Conservation (phyloP, 2,329 filamentous ascomycete genomes). For the Pestalotiopsis sp. region DNA sequence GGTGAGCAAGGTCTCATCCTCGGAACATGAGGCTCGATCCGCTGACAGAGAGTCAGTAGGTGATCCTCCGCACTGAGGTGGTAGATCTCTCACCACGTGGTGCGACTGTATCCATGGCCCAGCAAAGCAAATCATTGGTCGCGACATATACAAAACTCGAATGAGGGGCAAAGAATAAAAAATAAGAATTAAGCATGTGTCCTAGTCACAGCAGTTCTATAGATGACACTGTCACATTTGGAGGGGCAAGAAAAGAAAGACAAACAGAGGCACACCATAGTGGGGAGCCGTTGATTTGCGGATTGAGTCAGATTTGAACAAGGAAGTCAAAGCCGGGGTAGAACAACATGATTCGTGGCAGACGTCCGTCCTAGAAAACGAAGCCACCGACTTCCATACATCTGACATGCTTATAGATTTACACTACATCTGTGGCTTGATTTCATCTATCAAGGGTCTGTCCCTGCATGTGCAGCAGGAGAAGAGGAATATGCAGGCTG, state of each 20-base stretch:
- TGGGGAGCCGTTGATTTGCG: neutral
- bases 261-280: neutral
- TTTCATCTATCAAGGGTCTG: neutral
- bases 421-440: no score
- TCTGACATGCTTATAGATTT: no score
- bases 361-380: no score
- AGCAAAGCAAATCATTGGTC: neutral
- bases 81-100: neutral
- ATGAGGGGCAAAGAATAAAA: neutral
- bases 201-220: neutral
- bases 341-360: no score
- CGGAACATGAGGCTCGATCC: neutral
- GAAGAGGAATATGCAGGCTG: neutral
- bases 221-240: neutral
- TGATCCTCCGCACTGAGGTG: neutral
- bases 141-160: neutral
- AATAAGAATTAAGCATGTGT: neutral
- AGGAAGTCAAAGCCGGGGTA: no score
- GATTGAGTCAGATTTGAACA: neutral
- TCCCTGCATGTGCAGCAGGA: neutral
- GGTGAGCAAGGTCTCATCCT: neutral
- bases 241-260: neutral
- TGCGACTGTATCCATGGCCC: neutral
- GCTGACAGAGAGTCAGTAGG: neutral
- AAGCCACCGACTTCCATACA: no score